Conservation (phyloP, 2,329 filamentous ascomycete species). For the Coniochaeta sp. region DNA sequence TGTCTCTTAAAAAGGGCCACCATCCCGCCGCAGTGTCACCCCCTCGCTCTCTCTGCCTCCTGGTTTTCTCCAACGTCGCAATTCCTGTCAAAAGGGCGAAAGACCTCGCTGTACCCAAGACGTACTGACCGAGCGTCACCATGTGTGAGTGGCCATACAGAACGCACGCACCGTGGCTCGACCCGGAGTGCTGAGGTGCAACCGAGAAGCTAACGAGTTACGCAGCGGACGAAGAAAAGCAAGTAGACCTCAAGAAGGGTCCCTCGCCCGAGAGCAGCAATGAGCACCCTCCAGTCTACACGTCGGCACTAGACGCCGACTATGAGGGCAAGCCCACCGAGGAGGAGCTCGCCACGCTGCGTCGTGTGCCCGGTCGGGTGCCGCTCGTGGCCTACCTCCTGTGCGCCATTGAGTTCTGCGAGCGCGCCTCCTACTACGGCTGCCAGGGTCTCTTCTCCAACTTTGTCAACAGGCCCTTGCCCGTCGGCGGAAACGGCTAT, state of each 20-base stretch:
- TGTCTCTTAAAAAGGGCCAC: background rate
- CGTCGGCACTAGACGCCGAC: background rate
- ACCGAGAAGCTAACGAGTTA: too few species aligned
- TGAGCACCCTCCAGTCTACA: slow-evolving; percentile 4
- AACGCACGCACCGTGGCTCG: too few species aligned
- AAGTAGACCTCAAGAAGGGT: background rate
- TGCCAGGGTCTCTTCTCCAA: slow-evolving; percentile 48
- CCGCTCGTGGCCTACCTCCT: slow-evolving; percentile 47
- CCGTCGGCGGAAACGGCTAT: slow-evolving; percentile 37
- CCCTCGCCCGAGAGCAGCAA: background rate
- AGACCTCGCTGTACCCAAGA: background rate
- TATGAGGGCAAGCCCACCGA: slow-evolving; percentile 31
- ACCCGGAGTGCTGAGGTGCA: background rate
- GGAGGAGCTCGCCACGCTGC: slow-evolving; percentile 44
- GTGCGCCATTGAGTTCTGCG: slow-evolving; percentile 52
- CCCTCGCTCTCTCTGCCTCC: background rate
- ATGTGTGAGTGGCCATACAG: background rate
- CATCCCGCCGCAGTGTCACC: background rate
- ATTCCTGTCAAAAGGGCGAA: background rate
- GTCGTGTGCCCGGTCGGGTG: slow-evolving; percentile 44
- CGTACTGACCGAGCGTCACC: slow-evolving; percentile 1
- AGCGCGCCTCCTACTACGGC: slow-evolving; percentile 55
- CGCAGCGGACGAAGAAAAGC: slow-evolving; percentile 5
- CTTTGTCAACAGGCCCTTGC: slow-evolving; percentile 54
- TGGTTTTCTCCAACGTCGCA: background rate